Conservation (phyloP, 225 moss, liverwort and hornwort species). For the Ulota crispa region DNA sequence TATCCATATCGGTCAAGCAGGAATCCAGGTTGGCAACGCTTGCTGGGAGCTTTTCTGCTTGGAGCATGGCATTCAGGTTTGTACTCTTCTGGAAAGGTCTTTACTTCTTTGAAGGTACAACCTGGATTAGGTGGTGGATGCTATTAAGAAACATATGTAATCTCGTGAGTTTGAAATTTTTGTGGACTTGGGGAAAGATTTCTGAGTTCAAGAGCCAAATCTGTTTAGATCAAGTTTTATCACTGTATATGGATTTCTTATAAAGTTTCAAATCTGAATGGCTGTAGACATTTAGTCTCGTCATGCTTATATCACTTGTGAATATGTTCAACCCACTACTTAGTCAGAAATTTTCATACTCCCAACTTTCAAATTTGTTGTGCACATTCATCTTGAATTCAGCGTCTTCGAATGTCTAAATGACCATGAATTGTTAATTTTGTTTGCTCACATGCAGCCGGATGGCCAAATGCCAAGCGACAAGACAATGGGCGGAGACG, state of each 20-base stretch:
- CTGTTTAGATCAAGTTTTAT: background rate
- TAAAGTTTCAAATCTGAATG: background rate
- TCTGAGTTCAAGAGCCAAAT: background rate
- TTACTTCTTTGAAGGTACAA: background rate
- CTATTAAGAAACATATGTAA: background rate
- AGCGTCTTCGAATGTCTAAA: background rate
- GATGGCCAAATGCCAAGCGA: constrained; percentile 61
- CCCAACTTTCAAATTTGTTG: background rate
- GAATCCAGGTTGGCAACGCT: constrained; percentile 47
- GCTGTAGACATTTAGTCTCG: background rate
- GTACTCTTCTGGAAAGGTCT: constrained; percentile 1
- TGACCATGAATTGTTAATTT: background rate
- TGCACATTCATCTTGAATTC: background rate
- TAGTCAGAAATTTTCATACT: background rate
- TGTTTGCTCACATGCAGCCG: constrained; percentile 25
- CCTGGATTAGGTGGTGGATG: background rate
- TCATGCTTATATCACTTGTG: background rate
- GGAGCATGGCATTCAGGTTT: constrained; percentile 52
- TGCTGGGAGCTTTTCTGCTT: constrained; percentile 55
- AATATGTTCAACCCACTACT: background rate
- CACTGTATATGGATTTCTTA: background rate
- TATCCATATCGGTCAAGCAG: constrained; percentile 51
- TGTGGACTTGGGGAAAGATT: background rate
- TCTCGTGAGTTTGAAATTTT: background rate
- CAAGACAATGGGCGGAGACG: constrained; percentile 41